Evolutionary conservation across 495 filamentous ascomycete species (phyloP).

Genomic region (Annulohypoxylon nitens): DNA sequence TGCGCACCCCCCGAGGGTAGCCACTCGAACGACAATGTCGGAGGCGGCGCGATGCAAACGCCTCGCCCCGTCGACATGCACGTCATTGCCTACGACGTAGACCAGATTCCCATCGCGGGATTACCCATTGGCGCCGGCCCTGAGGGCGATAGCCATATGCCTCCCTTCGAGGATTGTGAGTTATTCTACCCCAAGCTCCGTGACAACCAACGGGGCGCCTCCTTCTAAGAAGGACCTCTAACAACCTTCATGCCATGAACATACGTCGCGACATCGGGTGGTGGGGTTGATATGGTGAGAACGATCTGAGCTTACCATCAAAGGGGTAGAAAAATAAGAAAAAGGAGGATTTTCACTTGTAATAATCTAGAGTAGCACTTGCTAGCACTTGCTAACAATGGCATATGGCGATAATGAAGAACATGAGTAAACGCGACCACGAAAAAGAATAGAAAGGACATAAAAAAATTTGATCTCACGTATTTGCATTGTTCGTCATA

Average conservation of each 20-base stretch:
- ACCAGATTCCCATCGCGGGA: conserved; percentile 40
- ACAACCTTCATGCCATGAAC: neutral
- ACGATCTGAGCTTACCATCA: neutral
- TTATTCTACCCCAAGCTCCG: conserved; percentile 27
- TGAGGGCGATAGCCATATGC: conserved; percentile 50
- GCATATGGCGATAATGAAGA: neutral
- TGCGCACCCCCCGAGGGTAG: conserved; percentile 12
- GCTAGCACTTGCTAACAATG: neutral
- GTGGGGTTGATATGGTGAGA: neutral
- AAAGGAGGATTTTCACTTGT: neutral
- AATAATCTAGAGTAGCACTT: neutral
- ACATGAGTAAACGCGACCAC: neutral
- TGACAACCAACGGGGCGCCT: neutral
- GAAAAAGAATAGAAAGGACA: neutral
- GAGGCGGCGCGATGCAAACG: neutral
- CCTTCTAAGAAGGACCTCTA: neutral
- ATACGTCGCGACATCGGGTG: neutral
- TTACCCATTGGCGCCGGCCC: conserved; percentile 60
- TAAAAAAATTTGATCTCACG: conserved; percentile 15
- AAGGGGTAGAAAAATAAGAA: neutral
- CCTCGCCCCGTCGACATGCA: conserved; percentile 41
- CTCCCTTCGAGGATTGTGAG: conserved; percentile 44
- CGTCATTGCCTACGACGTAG: conserved; percentile 26
- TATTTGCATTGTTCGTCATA: conserved; percentile 32
- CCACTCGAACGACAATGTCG: neutral